Evolutionary conservation across 441 rosid genomes (phyloP).

Genomic region (Pelargonium australe): DNA sequence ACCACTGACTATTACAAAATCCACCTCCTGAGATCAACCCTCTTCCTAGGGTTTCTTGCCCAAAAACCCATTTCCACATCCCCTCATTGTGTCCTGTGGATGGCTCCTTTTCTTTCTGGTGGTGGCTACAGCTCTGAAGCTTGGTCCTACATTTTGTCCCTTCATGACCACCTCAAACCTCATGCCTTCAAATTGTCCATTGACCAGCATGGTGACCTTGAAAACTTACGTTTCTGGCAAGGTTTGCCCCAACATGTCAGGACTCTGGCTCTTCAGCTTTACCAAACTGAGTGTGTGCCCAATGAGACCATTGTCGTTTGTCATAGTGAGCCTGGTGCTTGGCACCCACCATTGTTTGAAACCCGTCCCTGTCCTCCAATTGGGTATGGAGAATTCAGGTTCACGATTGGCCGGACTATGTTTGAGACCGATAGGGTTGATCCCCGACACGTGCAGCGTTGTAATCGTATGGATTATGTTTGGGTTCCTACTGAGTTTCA

Average conservation of each 20-base stretch:
- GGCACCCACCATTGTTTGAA: constrained; percentile 77
- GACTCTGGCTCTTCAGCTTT: constrained; percentile 42
- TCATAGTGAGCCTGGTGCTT: constrained; percentile 92
- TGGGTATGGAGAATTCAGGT: constrained; percentile 42
- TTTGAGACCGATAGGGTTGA: constrained; percentile 77
- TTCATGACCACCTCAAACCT: constrained; percentile 30
- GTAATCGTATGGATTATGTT: constrained; percentile 63
- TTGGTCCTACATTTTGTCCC: constrained; percentile 68
- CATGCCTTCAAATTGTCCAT: constrained; percentile 48
- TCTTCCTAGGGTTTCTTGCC: constrained; percentile 24
- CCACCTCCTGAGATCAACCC: constrained; percentile 33
- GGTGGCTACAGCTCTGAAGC: constrained; percentile 93
- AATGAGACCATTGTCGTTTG: constrained; percentile 71
- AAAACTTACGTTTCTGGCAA: constrained; percentile 59
- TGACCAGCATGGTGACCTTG: constrained; percentile 69
- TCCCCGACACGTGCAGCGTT: constrained; percentile 47
- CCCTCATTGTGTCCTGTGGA: constrained; percentile 70
- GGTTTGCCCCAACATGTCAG: constrained; percentile 48
- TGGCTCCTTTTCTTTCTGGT: constrained; percentile 86
- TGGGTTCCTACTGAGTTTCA: constrained; percentile 93
- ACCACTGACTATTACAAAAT: constrained; percentile 31
- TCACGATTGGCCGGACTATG: constrained; percentile 78
- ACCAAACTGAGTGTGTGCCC: constrained; percentile 38
- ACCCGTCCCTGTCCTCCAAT: constrained; percentile 71
- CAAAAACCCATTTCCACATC: constrained; percentile 21